Base-by-base conservation (phyloP, 495 filamentous ascomycete species). In the Penicillium parvum region DNA sequence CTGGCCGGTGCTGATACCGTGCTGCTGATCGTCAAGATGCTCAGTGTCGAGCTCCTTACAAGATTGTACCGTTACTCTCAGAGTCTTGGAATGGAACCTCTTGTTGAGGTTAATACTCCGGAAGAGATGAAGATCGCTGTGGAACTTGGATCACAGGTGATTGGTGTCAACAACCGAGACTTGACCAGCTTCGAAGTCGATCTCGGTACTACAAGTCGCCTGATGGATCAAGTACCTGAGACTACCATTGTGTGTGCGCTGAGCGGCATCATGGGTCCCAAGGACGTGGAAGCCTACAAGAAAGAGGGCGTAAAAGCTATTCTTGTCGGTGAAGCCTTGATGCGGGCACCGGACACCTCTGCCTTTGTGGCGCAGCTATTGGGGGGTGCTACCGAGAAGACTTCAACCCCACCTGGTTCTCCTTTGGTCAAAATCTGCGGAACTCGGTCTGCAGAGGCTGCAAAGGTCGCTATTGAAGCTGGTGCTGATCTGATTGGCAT, bases 161-260 rank as follows among this genome's bases (percentile, higher is more conserved):
- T 99, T 54, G 92, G 92, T 7, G 92, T 99, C 53, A 99, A 99
- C 65, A 99, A 99, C 65, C 77, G 92, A 28, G 91, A 99, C 55
- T 75, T 99, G 5, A 89, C 89, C 40, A 95, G 78, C 58, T 99
- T 99, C 44, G 90, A 96, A 57, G 92, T 99, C 11, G 92, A 99
- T 57, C 78, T 97, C 7, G 85, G 88, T 33, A 99, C 94, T 6
- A 97, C 92, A 0, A 91, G 86, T 54, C 79, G 94, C 3, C 71
- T 99, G 19, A 88, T 95, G 64, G 83, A 82, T 45, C 81, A 88
- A 60, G 88, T 96, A 3, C 79, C 88, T 8, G 75, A 82, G 43
- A 86, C 79, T 32, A 95, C 89, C n/a, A 83, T 95, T 50, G 82
- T 99, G 9, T 94, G 87, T 62, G 92, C 94, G 4, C 77, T 99